phyloP scores from a whole-genome alignment of 1,139 yeast genomes.

The Kluyveromyces sp. region DNA sequence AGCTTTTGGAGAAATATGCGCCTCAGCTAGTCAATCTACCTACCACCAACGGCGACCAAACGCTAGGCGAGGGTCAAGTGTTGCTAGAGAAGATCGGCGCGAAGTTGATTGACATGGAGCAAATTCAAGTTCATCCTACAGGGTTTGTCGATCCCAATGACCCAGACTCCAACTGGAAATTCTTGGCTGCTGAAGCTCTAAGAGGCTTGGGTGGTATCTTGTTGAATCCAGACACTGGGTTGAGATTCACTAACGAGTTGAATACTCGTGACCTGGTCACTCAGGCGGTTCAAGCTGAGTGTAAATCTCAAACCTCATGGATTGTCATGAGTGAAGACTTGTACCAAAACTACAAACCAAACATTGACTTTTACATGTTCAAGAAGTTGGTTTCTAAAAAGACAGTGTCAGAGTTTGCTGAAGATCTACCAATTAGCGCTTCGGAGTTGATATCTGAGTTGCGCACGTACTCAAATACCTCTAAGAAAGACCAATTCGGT shows the following conservation, averaged over 20 bases:
- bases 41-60: slow-evolving; percentile 67
- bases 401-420: slow-evolving; percentile 44
- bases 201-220: slow-evolving; percentile 74
- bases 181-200: slow-evolving; percentile 71
- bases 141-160: slow-evolving; percentile 67
- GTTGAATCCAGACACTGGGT: slow-evolving; percentile 48
- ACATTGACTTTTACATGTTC: slow-evolving; percentile 58
- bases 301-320: slow-evolving; percentile 38
- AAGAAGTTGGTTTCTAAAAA: slow-evolving; percentile 55
- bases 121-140: slow-evolving; percentile 78
- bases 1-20: slow-evolving; percentile 52
- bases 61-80: slow-evolving; percentile 72
- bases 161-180: slow-evolving; percentile 46
- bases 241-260: slow-evolving; percentile 66
- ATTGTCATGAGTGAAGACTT: slow-evolving; percentile 34
- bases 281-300: slow-evolving; percentile 36
- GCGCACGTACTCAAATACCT: slow-evolving; percentile 39
- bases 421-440: slow-evolving; percentile 37
- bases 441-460: slow-evolving; percentile 39
- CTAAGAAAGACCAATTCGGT: slow-evolving; percentile 24
- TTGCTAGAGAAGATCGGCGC: slow-evolving; percentile 54
- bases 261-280: slow-evolving; percentile 66
- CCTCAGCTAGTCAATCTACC: slow-evolving; percentile 60
- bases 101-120: slow-evolving; percentile 61
- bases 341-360: slow-evolving; percentile 36